Conservation (phyloP, 257 asterid genomes). For the Solanum pennellii region DNA sequence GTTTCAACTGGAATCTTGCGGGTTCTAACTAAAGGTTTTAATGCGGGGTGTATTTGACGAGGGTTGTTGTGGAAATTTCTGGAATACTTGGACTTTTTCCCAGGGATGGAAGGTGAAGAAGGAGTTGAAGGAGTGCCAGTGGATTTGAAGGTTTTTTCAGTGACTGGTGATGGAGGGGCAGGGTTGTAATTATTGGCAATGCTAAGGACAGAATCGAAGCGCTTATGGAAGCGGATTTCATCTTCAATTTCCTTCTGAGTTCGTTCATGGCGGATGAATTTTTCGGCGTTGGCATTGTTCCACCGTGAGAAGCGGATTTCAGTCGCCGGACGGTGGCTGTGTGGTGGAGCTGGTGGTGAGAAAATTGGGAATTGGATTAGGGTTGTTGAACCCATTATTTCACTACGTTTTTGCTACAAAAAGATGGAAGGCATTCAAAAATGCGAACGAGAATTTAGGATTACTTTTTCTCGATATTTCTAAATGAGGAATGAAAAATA, state of each 20-base stretch:
- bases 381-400: conserved; percentile 39
- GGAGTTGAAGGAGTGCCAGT: conserved; percentile 87
- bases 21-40: conserved; percentile 23
- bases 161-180: conserved; percentile 56
- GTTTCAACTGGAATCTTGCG: conserved; percentile 14
- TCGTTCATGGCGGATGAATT: conserved; percentile 45
- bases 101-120: conserved; percentile 77
- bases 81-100: conserved; percentile 72
- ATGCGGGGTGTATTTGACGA: conserved; percentile 45
- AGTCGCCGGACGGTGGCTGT: conserved; percentile 35
- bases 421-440: not conserved
- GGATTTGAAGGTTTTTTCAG: conserved; percentile 40
- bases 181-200: conserved; percentile 63
- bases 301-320: conserved; percentile 86
- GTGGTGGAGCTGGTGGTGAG: conserved; percentile 48
- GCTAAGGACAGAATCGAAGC: conserved; percentile 58
- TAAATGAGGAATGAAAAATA: not conserved
- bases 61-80: conserved; percentile 13
- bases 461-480: not conserved
- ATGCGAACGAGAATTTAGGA: not conserved
- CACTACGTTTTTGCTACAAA: not conserved
- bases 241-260: conserved; percentile 72
- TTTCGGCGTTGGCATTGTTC: conserved; percentile 96
- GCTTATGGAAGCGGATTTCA: conserved; percentile 58
- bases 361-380: conserved; percentile 56